phyloP scores from a whole-genome alignment of 1,284 basidiomycete genomes.

The Ganoderma leucocontextum region DNA sequence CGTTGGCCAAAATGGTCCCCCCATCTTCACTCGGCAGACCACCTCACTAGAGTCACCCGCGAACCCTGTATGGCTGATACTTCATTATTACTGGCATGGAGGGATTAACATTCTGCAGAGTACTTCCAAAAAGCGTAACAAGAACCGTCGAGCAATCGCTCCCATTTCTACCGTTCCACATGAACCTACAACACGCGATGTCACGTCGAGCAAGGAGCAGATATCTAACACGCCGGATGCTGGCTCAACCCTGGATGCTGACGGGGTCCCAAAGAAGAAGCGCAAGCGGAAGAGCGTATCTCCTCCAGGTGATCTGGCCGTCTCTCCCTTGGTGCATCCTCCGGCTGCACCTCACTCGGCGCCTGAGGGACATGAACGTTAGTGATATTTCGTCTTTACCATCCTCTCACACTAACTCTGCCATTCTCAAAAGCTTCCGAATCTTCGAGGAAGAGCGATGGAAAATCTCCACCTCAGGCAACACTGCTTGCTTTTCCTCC shows the following conservation, averaged over 20 bases:
- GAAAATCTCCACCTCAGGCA: not conserved
- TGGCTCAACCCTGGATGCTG: slow-evolving; percentile 18
- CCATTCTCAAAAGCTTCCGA: not conserved
- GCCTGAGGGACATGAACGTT: not conserved
- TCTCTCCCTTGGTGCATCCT: not conserved
- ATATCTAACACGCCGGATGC: slow-evolving; percentile 7
- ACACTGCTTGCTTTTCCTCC: not conserved
- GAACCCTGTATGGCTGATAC: slow-evolving; percentile 7
- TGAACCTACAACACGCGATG: not conserved
- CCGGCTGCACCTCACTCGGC: not conserved
- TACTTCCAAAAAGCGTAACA: slow-evolving; percentile 9
- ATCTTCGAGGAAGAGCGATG: not conserved
- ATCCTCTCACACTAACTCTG: not conserved
- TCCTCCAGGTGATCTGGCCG: not conserved
- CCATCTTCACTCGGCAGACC: slow-evolving; percentile 13
- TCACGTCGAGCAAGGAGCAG: slow-evolving; percentile 1
- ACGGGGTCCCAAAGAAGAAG: slow-evolving; percentile 39
- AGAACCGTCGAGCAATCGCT: not conserved
- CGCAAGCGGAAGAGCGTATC: slow-evolving; percentile 29
- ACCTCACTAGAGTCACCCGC: slow-evolving; percentile 6
- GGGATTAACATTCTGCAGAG: not conserved
- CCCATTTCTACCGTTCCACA: not conserved
- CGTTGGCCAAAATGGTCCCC: slow-evolving; percentile 26
- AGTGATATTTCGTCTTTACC: not conserved
- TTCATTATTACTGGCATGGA: not conserved